Evolutionary conservation across 2,329 filamentous ascomycete species (phyloP).

Genomic region (Aciculosporium take): DNA sequence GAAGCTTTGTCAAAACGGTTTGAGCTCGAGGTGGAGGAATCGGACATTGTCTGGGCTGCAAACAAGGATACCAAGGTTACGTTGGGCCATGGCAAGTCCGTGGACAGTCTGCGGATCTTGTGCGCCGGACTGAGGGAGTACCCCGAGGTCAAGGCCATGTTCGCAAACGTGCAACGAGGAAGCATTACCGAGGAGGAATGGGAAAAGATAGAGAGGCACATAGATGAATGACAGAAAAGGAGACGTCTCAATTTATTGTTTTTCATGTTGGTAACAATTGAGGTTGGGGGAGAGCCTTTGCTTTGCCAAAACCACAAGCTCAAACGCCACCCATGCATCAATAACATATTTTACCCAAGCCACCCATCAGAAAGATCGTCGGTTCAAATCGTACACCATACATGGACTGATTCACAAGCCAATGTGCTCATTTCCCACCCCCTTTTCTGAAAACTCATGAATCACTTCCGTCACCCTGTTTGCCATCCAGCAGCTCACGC

Average conservation of each 20-base stretch:
- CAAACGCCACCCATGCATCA: slow-evolving; percentile 7
- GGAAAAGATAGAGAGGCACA: slow-evolving; percentile 35
- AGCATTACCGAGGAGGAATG: slow-evolving; percentile 37
- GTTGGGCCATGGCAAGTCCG: slow-evolving; percentile 42
- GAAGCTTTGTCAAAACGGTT: slow-evolving; percentile 44
- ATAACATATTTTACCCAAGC: neutral
- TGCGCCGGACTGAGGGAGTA: slow-evolving; percentile 49
- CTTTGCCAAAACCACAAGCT: neutral
- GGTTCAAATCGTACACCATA: slow-evolving; percentile 5
- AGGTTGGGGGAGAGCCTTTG: too few relatives aligned
- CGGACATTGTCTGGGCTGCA: slow-evolving; percentile 73
- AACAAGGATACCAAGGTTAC: slow-evolving; percentile 64
- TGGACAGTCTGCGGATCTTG: slow-evolving; percentile 44
- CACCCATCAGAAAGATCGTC: neutral
- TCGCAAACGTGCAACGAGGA: slow-evolving; percentile 51
- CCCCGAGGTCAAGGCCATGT: slow-evolving; percentile 63
- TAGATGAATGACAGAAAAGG: slow-evolving; percentile 27
- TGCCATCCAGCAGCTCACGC: slow-evolving; percentile 11
- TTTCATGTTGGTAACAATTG: too few relatives aligned
- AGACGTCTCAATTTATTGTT: neutral
- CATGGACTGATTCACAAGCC: neutral
- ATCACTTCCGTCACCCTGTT: slow-evolving; percentile 14
- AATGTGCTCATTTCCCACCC: too few relatives aligned
- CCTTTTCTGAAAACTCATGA: slow-evolving; percentile 2
- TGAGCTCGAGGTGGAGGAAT: slow-evolving; percentile 52